A percentile compares a stretch with the other conserved stretches of the same genome.
These are phyloP conservation scores for Podosphaera leucotricha DNA, from an alignment of 2,329 filamentous ascomycete species.

Conservation along the genomic window DNA sequence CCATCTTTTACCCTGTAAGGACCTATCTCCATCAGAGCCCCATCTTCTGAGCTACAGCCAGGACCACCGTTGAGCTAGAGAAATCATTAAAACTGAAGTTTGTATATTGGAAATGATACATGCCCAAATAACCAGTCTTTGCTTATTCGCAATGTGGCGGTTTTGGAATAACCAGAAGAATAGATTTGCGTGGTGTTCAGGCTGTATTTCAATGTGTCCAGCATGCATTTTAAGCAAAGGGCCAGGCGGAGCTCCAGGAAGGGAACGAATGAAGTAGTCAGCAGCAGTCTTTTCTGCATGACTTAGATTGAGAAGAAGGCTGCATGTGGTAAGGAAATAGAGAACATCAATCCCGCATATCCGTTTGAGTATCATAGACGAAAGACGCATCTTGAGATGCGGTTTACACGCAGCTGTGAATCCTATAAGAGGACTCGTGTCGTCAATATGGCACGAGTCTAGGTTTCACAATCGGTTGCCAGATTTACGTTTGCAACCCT, in stretches of 20 bases:
- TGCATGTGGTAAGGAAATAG: not conserved
- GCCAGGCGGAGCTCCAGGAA: constrained; percentile 64
- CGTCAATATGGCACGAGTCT: not conserved
- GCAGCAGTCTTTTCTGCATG: constrained; percentile 36
- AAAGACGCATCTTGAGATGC: constrained; percentile 9
- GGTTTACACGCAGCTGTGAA: constrained; percentile 2
- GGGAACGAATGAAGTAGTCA: constrained; percentile 70
- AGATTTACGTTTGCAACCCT: not conserved
- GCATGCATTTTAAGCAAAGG: constrained; percentile 90
- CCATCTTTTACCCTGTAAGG: constrained; percentile 70
- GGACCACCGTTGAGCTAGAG: constrained; percentile 53
- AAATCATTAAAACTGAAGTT: not conserved
- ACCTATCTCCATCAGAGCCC: constrained; percentile 58
- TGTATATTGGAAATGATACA: not conserved
- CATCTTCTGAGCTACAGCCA: constrained; percentile 86
- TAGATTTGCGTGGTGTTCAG: constrained; percentile 69
- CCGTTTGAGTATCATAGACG: not conserved
- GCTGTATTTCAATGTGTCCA: constrained; percentile 84
- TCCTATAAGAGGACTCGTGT: not conserved
- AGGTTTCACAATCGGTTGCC: not conserved
- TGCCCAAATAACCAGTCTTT: constrained; percentile 52
- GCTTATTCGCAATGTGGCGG: constrained; percentile 74
- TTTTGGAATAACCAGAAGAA: constrained; percentile 99
- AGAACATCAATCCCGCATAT: not conserved
- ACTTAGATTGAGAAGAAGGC: not conserved